Conservation (phyloP, 1,139 yeast species). For the Candida sanyaensis region DNA sequence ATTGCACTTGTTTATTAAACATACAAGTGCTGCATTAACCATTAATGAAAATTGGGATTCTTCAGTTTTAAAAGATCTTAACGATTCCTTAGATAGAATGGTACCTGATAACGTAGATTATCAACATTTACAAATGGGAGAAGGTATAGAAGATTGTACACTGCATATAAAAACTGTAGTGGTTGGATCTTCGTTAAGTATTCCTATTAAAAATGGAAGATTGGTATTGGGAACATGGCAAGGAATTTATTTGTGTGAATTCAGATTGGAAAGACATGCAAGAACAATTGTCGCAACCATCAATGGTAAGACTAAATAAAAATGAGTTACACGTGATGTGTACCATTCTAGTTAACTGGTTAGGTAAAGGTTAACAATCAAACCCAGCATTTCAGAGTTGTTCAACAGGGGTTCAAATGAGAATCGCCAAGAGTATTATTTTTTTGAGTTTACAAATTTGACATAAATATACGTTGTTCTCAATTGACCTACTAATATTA, state of each 20-base stretch:
- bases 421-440: too few relatives aligned
- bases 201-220: conserved; percentile 70
- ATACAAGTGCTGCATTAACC: conserved; percentile 76
- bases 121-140: conserved; percentile 57
- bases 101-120: conserved; percentile 72
- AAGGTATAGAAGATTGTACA: conserved; percentile 84
- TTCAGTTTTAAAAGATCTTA: conserved; percentile 72
- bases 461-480: too few relatives aligned
- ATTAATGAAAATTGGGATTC: conserved; percentile 81
- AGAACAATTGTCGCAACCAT: conserved; percentile 73
- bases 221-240: conserved; percentile 84
- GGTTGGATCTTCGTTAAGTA: conserved; percentile 63
- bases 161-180: conserved; percentile 71
- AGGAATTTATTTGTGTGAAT: conserved; percentile 76
- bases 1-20: conserved; percentile 69
- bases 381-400: too few relatives aligned
- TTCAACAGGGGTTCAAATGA: too few relatives aligned
- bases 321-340: too few relatives aligned
- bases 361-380: too few relatives aligned
- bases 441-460: too few relatives aligned
- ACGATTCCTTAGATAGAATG: conserved; percentile 58
- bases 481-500: too few relatives aligned
- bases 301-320: conserved; percentile 48
- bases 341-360: too few relatives aligned
- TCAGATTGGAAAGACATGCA: conserved; percentile 62